phyloP scores from a whole-genome alignment of 495 filamentous ascomycete genomes.

The Aspergillus mulundensis region DNA sequence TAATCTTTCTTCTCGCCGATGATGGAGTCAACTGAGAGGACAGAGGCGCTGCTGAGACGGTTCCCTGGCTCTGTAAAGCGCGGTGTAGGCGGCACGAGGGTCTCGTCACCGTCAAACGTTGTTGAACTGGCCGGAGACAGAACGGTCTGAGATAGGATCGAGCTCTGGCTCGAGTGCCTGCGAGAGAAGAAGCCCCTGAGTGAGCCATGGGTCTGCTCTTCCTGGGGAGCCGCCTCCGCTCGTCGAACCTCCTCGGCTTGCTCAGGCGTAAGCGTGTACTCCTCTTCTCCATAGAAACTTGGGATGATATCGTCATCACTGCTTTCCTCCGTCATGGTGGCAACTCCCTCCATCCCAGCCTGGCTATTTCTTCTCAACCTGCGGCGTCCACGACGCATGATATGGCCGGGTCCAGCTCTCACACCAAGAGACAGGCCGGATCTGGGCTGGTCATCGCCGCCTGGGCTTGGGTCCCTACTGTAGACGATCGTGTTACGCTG shows the following conservation, averaged over 20 bases:
- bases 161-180: conserved; percentile 30
- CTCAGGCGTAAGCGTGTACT: conserved; percentile 37
- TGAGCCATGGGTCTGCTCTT: conserved; percentile 10
- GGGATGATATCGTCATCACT: conserved; percentile 44
- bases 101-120: conserved; percentile 41
- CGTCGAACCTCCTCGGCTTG: conserved; percentile 31
- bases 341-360: conserved; percentile 29
- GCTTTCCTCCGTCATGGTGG: conserved; percentile 35
- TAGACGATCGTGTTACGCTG: conserved; percentile 47
- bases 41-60: conserved; percentile 43
- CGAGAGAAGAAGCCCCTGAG: conserved; percentile 16
- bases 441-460: conserved; percentile 28
- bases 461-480: conserved; percentile 42
- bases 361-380: conserved; percentile 27
- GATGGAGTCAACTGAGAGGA: conserved; percentile 51
- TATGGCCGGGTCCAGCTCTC: conserved; percentile 35
- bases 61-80: conserved; percentile 34
- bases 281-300: conserved; percentile 42
- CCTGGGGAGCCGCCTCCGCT: conserved; percentile 18
- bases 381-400: conserved; percentile 31
- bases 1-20: conserved; percentile 60
- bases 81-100: conserved; percentile 27
- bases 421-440: conserved; percentile 37
- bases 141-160: conserved; percentile 19
- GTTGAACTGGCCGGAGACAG: conserved; percentile 29